Percentiles rank a stretch among this genome's conserved stretches.
Conservation (phyloP, 495 filamentous ascomycete species). For the Trichoderma asperelloides region DNA sequence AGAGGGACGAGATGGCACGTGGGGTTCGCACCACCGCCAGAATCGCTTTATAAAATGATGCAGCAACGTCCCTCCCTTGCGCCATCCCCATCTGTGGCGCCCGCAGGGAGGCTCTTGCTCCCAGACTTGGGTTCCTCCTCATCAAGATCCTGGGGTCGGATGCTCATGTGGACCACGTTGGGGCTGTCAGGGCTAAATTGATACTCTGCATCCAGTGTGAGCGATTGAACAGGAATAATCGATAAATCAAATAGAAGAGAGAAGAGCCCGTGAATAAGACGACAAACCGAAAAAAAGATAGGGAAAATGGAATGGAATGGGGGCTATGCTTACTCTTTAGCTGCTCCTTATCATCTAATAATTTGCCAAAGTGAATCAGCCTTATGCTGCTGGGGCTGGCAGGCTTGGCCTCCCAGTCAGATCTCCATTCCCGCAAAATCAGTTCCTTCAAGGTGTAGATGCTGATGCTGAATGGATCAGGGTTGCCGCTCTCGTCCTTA, state of each 20-base stretch:
- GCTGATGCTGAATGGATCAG: constrained; percentile 80
- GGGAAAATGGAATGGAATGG: neutral
- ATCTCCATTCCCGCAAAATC: constrained; percentile 82
- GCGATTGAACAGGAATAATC: constrained; percentile 1
- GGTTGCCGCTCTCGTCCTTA: constrained; percentile 36
- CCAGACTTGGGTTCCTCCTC: constrained; percentile 44
- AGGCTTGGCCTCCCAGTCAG: constrained; percentile 81
- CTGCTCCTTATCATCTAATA: constrained; percentile 77
- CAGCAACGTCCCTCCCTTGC: constrained; percentile 70
- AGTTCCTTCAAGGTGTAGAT: constrained; percentile 88
- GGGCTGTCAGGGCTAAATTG: constrained; percentile 59
- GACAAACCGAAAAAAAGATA: neutral
- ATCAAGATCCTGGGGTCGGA: constrained; percentile 9
- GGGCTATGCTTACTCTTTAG: constrained; percentile 39
- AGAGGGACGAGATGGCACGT: constrained; percentile 7
- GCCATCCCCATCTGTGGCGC: constrained; percentile 52
- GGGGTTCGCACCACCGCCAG: constrained; percentile 8
- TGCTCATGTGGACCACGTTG: constrained; percentile 53
- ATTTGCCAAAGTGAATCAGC: constrained; percentile 78
- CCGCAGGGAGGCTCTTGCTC: constrained; percentile 52
- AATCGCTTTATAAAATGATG: constrained; percentile 52
- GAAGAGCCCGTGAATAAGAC: neutral
- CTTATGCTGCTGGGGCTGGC: constrained; percentile 77
- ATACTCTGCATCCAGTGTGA: constrained; percentile 49
- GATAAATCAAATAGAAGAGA: neutral